A percentile compares a stretch with the other conserved stretches of the same genome.
Evolutionary conservation across 345 rosid genomes (phyloP).

Genomic region (Ceriops decandra): DNA sequence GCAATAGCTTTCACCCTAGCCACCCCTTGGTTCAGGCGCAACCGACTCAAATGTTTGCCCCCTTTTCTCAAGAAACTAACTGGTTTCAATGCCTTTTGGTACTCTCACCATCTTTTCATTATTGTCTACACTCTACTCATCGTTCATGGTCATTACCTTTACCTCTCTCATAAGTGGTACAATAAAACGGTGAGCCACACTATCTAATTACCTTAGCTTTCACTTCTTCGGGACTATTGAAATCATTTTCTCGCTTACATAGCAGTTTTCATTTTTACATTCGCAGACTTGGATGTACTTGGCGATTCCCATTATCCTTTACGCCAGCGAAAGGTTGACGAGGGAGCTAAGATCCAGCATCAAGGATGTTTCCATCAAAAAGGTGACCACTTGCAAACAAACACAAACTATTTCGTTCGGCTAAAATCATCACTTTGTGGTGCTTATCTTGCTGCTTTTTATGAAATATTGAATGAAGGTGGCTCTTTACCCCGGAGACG

Average conservation of each 20-base stretch:
- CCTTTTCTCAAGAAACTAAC: constrained; percentile 61
- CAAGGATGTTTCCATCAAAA: constrained; percentile 52
- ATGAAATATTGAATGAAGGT: constrained; percentile 38
- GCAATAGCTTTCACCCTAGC: constrained; percentile 77
- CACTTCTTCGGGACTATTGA: not conserved
- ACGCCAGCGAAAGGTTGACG: constrained; percentile 54
- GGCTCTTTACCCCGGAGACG: constrained; percentile 73
- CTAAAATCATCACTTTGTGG: not conserved
- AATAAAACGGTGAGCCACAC: constrained; percentile 53
- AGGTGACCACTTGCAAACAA: constrained; percentile 28
- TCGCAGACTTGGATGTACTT: constrained; percentile 81
- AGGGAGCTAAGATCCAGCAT: constrained; percentile 71
- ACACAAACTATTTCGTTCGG: no score
- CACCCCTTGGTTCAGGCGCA: constrained; percentile 66
- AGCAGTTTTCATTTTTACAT: not conserved
- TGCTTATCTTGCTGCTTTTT: not conserved
- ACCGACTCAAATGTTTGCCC: constrained; percentile 46
- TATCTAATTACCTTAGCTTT: not conserved
- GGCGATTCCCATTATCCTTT: constrained; percentile 54
- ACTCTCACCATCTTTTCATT: constrained; percentile 72
- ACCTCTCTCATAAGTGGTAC: constrained; percentile 52
- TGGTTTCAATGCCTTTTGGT: constrained; percentile 88
- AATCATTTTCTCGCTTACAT: not conserved
- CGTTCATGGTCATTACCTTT: constrained; percentile 61
- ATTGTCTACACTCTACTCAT: constrained; percentile 65